A percentile compares a stretch with the other conserved stretches of the same genome.
phyloP scores from a whole-genome alignment of 495 filamentous ascomycete genomes.

The Penicillium coprophilum region DNA sequence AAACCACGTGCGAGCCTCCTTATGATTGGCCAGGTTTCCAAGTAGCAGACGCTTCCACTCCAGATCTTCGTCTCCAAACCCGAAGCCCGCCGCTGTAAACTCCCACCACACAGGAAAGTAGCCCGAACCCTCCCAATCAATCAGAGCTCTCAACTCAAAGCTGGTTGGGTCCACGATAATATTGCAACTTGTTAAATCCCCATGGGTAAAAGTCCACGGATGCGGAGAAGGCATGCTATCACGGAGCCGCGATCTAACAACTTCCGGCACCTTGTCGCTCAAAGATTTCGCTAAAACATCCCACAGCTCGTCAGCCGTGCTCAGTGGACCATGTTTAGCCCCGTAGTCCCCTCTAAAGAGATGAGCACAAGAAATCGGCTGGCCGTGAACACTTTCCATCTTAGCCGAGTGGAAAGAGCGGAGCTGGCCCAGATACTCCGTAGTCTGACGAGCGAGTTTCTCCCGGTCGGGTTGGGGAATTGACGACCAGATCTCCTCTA shows the following conservation, averaged over 20 bases:
- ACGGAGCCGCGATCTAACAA: slow-evolving; percentile 18
- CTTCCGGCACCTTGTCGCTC: slow-evolving; percentile 20
- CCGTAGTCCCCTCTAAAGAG: background rate
- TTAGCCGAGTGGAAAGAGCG: slow-evolving; percentile 3
- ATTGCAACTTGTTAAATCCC: slow-evolving; percentile 30
- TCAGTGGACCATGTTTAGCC: slow-evolving; percentile 22
- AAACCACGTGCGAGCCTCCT: background rate
- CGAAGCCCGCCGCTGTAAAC: slow-evolving; percentile 19
- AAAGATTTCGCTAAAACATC: slow-evolving; percentile 16
- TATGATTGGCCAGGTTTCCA: slow-evolving; percentile 27
- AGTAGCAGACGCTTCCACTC: slow-evolving; percentile 24
- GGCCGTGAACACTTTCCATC: slow-evolving; percentile 1
- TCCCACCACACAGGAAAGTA: slow-evolving; percentile 39
- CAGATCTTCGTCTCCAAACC: slow-evolving; percentile 13
- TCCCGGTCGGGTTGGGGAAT: slow-evolving; percentile 5
- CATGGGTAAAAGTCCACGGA: slow-evolving; percentile 35
- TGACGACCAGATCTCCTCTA: slow-evolving; percentile 1
- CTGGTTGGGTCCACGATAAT: slow-evolving; percentile 29
- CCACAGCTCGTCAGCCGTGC: slow-evolving; percentile 29
- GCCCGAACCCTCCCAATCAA: slow-evolving; percentile 38
- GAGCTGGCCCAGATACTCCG: slow-evolving; percentile 1
- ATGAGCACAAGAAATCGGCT: background rate
- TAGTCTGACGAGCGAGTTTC: background rate
- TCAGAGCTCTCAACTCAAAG: slow-evolving; percentile 24
- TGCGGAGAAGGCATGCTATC: slow-evolving; percentile 21